Percentiles rank a stretch among this genome's conserved stretches.
Evolutionary conservation across 129 eudicot genomes (phyloP).

Genomic region (Tagetes erecta): DNA sequence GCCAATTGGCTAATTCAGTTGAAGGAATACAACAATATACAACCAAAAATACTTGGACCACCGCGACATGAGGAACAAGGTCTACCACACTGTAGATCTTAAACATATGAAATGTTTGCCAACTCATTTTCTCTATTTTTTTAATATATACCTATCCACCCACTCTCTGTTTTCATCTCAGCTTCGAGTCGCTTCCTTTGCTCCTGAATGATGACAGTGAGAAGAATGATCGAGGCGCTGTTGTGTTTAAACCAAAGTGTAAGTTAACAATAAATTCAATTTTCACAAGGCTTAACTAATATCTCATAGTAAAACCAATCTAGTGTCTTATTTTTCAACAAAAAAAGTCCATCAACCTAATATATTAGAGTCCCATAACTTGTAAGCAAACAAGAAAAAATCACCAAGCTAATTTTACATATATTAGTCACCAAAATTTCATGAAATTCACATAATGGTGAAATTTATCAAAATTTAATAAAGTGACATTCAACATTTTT

Average conservation of each 20-base stretch:
- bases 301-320: not conserved
- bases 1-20: constrained; percentile 41
- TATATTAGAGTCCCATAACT: not conserved
- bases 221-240: constrained; percentile 95
- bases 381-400: no score
- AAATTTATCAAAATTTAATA: no score
- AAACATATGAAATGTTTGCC: constrained; percentile 22
- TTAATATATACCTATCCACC: constrained; percentile 20
- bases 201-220: constrained; percentile 90
- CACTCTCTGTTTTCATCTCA: constrained; percentile 29
- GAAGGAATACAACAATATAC: constrained; percentile 36
- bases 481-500: not conserved
- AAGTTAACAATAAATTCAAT: constrained; percentile 1
- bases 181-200: constrained; percentile 77
- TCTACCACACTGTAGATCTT: constrained; percentile 18
- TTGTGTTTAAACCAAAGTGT: constrained; percentile 6
- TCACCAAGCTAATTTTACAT: no score
- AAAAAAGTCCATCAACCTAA: not conserved
- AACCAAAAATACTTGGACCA: constrained; percentile 36
- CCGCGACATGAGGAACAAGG: constrained; percentile 23
- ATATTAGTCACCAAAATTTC: no score
- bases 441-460: no score
- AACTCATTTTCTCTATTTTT: constrained; percentile 24
- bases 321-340: not conserved
- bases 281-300: no score